Percentiles rank a stretch among this genome's conserved stretches.
These are phyloP conservation scores for Kwoniella shivajii DNA, from an alignment of 1,284 basidiomycete genomes.

Conservation along the genomic window DNA sequence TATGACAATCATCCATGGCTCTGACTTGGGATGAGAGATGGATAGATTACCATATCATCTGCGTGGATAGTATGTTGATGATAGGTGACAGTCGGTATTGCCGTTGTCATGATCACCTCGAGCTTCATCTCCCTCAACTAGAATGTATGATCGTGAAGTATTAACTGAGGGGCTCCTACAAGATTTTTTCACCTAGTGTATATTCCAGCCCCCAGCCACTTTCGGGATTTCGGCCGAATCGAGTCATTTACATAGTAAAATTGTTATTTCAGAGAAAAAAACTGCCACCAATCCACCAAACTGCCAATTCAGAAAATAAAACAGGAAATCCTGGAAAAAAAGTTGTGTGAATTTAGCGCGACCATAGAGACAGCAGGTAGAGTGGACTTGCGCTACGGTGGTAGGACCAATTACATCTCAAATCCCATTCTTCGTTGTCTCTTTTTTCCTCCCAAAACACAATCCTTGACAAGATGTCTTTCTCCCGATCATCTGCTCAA, in stretches of 20 bases:
- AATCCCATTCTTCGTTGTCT: background rate
- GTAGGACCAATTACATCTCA: background rate
- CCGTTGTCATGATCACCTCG: background rate
- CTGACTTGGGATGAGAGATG: too few relatives aligned
- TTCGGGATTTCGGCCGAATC: constrained; percentile 23
- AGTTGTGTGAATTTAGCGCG: background rate
- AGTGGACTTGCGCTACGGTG: background rate
- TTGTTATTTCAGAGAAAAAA: background rate
- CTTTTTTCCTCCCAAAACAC: constrained; percentile 1
- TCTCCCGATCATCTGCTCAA: constrained; percentile 57
- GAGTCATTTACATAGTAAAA: constrained; percentile 8
- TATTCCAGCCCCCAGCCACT: background rate
- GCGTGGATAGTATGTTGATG: too few relatives aligned
- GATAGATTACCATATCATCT: too few relatives aligned
- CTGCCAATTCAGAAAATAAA: background rate
- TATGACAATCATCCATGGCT: too few relatives aligned
- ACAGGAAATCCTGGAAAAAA: background rate
- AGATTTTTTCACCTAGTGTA: background rate
- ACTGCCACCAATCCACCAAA: background rate
- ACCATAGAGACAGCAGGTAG: background rate
- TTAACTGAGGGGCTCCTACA: background rate
- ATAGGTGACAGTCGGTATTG: background rate
- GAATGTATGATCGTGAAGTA: background rate
- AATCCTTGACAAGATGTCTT: constrained; percentile 41
- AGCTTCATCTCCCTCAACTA: too few relatives aligned